Percentiles rank a stretch among this genome's conserved stretches.
These are phyloP conservation scores for Candida fluviatilis DNA, from an alignment of 805 yeast genomes.

Conservation along the genomic window DNA sequence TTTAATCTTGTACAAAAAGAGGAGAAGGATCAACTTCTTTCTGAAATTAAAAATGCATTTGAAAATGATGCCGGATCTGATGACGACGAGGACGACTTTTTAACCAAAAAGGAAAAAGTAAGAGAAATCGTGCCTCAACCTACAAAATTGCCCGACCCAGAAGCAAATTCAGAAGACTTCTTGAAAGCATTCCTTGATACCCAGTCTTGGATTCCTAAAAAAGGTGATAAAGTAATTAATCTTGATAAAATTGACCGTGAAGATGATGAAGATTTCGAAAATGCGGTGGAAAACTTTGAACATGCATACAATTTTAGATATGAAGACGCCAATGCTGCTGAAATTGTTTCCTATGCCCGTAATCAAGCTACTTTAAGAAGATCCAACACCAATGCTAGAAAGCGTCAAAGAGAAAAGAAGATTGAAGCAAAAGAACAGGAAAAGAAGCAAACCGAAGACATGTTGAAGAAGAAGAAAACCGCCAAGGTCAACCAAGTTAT, in stretches of 20 bases:
- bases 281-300: slow-evolving; percentile 88
- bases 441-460: slow-evolving; percentile 52
- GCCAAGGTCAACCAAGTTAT: slow-evolving; percentile 73
- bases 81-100: slow-evolving; percentile 44
- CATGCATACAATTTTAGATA: slow-evolving; percentile 91
- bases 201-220: slow-evolving; percentile 87
- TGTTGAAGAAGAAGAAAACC: slow-evolving; percentile 66
- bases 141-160: slow-evolving; percentile 54
- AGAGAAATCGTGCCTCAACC: slow-evolving; percentile 19
- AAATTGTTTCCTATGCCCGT: slow-evolving; percentile 92
- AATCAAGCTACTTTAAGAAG: slow-evolving; percentile 89
- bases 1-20: slow-evolving; percentile 72
- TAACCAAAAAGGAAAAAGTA: slow-evolving; percentile 49
- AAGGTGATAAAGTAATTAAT: slow-evolving; percentile 54
- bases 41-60: slow-evolving; percentile 73
- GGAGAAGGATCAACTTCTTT: slow-evolving; percentile 66
- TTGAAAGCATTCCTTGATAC: slow-evolving; percentile 65
- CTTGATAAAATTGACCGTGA: slow-evolving; percentile 48
- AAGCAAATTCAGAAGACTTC: slow-evolving; percentile 59
- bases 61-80: slow-evolving; percentile 38
- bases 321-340: slow-evolving; percentile 88
- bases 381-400: slow-evolving; percentile 67
- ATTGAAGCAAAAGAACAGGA: slow-evolving; percentile 50
- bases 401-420: slow-evolving; percentile 74
- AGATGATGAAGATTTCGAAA: slow-evolving; percentile 84